A percentile compares a stretch with the other conserved stretches of the same genome.
phyloP scores from a whole-genome alignment of 805 yeast species.

The Monosporozyma yasuniensis region DNA sequence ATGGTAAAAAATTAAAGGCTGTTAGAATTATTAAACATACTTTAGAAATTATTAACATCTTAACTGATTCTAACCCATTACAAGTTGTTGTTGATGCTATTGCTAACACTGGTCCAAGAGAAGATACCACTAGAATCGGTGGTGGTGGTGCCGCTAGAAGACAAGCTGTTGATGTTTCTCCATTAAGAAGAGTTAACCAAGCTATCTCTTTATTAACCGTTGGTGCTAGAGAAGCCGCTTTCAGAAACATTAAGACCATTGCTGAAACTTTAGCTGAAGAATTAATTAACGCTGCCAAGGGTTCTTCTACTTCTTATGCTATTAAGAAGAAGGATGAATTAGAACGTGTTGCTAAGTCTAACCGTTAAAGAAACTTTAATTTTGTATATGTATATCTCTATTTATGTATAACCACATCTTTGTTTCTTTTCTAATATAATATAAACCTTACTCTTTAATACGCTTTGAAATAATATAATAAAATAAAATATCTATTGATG shows the following conservation, averaged over 20 bases:
- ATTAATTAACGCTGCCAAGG: conserved; percentile 99
- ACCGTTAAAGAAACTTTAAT: conserved; percentile 66
- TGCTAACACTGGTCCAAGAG: conserved; percentile 99
- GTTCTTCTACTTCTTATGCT: conserved; percentile 99
- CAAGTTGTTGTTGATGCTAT: conserved; percentile 99
- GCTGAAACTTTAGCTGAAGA: conserved; percentile 99
- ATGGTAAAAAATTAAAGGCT: conserved; percentile 99
- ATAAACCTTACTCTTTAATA: not conserved
- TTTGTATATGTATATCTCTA: conserved; percentile 6
- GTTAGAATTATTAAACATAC: conserved; percentile 99
- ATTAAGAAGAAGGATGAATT: conserved; percentile 99
- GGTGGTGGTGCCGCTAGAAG: conserved; percentile 99
- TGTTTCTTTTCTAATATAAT: conserved; percentile 5
- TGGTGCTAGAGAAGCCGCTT: conserved; percentile 99
- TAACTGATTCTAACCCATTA: conserved; percentile 98
- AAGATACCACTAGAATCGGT: conserved; percentile 99
- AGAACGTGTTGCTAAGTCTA: conserved; percentile 99
- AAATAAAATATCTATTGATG: too few species aligned
- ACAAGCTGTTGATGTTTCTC: conserved; percentile 99
- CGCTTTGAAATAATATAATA: too few species aligned
- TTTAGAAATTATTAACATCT: conserved; percentile 91
- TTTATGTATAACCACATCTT: conserved; percentile 3
- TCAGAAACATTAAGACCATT: conserved; percentile 99
- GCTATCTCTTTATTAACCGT: conserved; percentile 95
- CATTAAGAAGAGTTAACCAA: conserved; percentile 99